Evolutionary conservation across 352 stramenopile species (phyloP), one percentile per base, ranked within the genome.

Genomic region (Peronosclerospora sorghi): DNA sequence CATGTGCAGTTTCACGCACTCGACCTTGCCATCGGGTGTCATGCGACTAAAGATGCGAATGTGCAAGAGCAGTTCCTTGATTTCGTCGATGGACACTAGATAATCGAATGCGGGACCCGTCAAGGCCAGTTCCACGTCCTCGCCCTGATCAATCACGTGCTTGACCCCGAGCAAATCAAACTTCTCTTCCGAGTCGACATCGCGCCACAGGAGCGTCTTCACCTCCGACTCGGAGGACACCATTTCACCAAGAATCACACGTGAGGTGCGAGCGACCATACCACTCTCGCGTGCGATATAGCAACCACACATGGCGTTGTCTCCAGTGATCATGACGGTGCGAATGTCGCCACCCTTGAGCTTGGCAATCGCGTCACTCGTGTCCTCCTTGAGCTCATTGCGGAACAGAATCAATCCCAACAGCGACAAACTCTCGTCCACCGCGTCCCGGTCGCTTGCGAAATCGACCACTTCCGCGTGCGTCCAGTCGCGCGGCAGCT

Each of bases 31-130:
- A 18, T 57, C 51, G 5, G 77, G 79, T 0, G 74, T 86, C 73
- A 86, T 87, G 43, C 77, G 79, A 41, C 68, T 84, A 53, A 86
- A 87, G 34, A 92, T 86, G 29, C 74, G 73, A 20, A 85, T 77
- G 45, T 72, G 55, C 8, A 86, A 47, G 21, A 91, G 47, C 21
- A 88, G 47, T 17, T 62, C 56, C 19, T 73, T n/a, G 21, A 88
- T 74, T 24, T 83, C 60, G 34, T 53, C 58, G 45, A 73, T 81
- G 51, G 72, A 70, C 23, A 72, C 56, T 2, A 92, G 54, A 41
- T 76, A 64, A 51, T 89, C 62, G 47, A 88, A 89, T 0, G 78
- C 74, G 23, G 66, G 66, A 35, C 80, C 76, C 5, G 74, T 92
- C 15, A 92, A 70, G 0, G 72, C 75, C 17, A 85, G 51, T 44